A percentile compares a stretch with the other conserved stretches of the same genome.
These are phyloP conservation scores for Schizosaccharomyces octosporus DNA, from an alignment of 805 yeast genomes.

Conservation along the genomic window DNA sequence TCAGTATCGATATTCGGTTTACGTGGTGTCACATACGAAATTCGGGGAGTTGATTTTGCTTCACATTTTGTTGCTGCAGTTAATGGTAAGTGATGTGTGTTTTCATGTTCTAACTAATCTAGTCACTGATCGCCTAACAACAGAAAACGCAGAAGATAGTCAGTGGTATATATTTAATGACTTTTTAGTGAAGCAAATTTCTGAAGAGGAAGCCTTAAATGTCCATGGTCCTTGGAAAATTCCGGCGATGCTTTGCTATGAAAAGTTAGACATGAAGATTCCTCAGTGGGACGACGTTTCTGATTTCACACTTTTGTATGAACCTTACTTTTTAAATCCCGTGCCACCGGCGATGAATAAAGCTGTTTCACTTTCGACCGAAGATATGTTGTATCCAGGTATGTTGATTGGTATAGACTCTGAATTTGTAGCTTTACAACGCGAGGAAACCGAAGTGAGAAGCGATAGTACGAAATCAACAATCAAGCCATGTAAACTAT, in stretches of 20 bases:
- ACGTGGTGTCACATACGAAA: background rate
- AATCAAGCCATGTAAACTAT: slow-evolving; percentile 47
- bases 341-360: slow-evolving; percentile 35
- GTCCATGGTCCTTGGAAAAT: slow-evolving; percentile 57
- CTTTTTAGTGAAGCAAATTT: slow-evolving; percentile 54
- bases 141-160: slow-evolving; percentile 5
- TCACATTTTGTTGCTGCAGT: slow-evolving; percentile 16
- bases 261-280: slow-evolving; percentile 16
- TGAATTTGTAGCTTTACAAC: slow-evolving; percentile 65
- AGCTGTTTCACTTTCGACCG: slow-evolving; percentile 20
- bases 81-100: slow-evolving; percentile 6
- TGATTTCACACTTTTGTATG: slow-evolving; percentile 40
- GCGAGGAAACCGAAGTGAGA: slow-evolving; percentile 56
- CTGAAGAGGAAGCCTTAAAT: slow-evolving; percentile 56
- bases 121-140: slow-evolving; percentile 3
- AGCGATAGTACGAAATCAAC: slow-evolving; percentile 46
- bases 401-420: slow-evolving; percentile 76
- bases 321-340: slow-evolving; percentile 24
- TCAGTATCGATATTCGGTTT: background rate
- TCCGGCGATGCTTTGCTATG: slow-evolving; percentile 49
- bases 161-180: slow-evolving; percentile 77
- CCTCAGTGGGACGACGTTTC: background rate
- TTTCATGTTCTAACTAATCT: background rate
- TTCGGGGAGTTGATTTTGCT: background rate
- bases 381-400: slow-evolving; percentile 18